A percentile compares a stretch with the other conserved stretches of the same genome.
Evolutionary conservation across 306 rosid genomes (phyloP).

Genomic region (Quercus cerris): DNA sequence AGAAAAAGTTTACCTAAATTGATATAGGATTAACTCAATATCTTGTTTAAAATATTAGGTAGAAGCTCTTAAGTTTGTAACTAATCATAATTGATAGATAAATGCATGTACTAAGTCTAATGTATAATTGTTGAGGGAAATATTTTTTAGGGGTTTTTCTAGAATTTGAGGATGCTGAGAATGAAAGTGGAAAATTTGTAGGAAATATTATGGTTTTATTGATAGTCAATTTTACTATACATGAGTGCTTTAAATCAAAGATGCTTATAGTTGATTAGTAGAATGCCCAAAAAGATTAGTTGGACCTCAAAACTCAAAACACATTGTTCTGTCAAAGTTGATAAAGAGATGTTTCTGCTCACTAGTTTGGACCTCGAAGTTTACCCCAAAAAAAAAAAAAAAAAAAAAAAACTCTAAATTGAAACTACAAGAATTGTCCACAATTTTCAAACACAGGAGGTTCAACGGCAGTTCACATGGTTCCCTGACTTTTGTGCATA

Average conservation of each 20-base stretch:
- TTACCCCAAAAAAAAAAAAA: too few relatives aligned
- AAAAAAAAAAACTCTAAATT: too few relatives aligned
- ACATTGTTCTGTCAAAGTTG: constrained; percentile 77
- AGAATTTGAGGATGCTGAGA: constrained; percentile 60
- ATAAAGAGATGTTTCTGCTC: constrained; percentile 76
- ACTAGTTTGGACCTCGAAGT: constrained; percentile 34
- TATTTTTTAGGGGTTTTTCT: constrained; percentile 69
- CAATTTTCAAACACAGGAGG: too few relatives aligned
- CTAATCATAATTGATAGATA: too few relatives aligned
- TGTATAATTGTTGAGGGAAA: constrained; percentile 44
- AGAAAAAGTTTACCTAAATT: too few relatives aligned
- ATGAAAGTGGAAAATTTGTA: constrained; percentile 85
- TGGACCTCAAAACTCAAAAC: constrained; percentile 82
- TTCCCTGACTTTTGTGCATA: too few relatives aligned
- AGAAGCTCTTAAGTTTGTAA: too few relatives aligned
- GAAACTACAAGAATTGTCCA: too few relatives aligned
- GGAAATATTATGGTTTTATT: constrained; percentile 59
- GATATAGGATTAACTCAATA: too few relatives aligned
- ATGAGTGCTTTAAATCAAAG: constrained; percentile 71
- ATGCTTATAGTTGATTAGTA: constrained; percentile 59
- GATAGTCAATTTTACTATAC: constrained; percentile 61
- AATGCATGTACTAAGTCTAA: too few relatives aligned
- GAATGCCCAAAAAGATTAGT: constrained; percentile 95
- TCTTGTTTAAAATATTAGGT: too few relatives aligned
- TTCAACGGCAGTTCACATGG: too few relatives aligned